A percentile compares a stretch with the other conserved stretches of the same genome.
phyloP scores from a whole-genome alignment of 2,329 filamentous ascomycete genomes.

The Aspergillus sojae region DNA sequence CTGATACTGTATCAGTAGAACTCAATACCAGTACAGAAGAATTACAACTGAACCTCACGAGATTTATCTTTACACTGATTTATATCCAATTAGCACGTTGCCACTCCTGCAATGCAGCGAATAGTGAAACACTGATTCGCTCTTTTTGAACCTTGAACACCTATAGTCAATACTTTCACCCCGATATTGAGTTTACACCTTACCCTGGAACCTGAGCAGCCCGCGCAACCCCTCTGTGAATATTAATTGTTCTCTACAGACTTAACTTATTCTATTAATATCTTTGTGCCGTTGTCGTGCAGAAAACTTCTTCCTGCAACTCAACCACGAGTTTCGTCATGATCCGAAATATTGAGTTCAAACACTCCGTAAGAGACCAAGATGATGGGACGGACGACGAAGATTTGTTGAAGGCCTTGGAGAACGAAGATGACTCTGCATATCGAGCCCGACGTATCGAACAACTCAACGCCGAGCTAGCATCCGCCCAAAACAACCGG shows the following conservation, averaged over 20 bases:
- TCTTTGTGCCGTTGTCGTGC: background rate
- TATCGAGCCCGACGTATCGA: slow-evolving; percentile 62
- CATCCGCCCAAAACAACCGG: slow-evolving; percentile 48
- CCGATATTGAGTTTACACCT: background rate
- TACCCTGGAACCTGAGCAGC: background rate
- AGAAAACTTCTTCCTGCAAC: background rate
- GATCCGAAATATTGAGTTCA: slow-evolving; percentile 33
- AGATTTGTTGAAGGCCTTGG: slow-evolving; percentile 61
- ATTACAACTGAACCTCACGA: background rate
- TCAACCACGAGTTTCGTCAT: slow-evolving; percentile 10
- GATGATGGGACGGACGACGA: slow-evolving; percentile 59
- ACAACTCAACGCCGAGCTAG: slow-evolving; percentile 61
- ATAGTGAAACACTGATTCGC: background rate
- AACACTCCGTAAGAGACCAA: slow-evolving; percentile 27
- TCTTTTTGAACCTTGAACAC: background rate
- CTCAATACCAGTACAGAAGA: background rate
- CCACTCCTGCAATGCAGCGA: background rate
- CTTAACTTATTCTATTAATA: background rate
- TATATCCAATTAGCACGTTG: background rate
- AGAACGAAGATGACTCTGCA: slow-evolving; percentile 54
- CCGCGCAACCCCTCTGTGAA: background rate
- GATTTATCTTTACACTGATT: background rate
- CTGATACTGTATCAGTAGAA: background rate
- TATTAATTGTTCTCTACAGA: background rate
- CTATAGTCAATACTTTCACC: background rate